phyloP scores from a whole-genome alignment of 2,329 filamentous ascomycete genomes.

The Neurospora sp. region DNA sequence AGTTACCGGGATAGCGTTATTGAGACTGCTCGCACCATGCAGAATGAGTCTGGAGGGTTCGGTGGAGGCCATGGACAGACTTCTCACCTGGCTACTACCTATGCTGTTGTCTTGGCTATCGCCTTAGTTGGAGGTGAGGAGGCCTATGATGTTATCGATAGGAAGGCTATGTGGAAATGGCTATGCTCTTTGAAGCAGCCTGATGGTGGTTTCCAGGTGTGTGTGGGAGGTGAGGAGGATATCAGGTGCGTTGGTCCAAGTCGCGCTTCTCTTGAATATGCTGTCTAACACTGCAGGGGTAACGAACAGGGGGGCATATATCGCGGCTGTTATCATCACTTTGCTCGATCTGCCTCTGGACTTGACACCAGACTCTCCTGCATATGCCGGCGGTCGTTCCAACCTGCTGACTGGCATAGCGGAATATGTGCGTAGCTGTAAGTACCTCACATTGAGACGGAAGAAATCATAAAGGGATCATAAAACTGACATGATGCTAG shows the following conservation, averaged over 20 bases:
- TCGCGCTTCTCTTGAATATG: neutral
- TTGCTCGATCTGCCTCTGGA: conserved; percentile 75
- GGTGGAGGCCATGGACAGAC: conserved; percentile 87
- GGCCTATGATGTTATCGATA: conserved; percentile 66
- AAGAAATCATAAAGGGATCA: neutral
- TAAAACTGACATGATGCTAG: conserved; percentile 20
- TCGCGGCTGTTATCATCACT: conserved; percentile 74
- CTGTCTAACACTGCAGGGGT: conserved; percentile 4
- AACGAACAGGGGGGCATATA: conserved; percentile 71
- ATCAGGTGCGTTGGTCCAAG: conserved; percentile 52
- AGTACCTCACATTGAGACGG: conserved; percentile 20
- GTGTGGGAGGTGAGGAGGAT: conserved; percentile 80
- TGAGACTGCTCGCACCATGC: conserved; percentile 67
- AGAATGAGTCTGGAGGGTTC: conserved; percentile 77
- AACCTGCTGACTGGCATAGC: conserved; percentile 62
- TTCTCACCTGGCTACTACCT: conserved; percentile 81
- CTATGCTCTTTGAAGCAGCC: conserved; percentile 76
- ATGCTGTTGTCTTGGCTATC: conserved; percentile 72
- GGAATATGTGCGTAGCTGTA: conserved; percentile 73
- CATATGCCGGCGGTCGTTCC: conserved; percentile 41
- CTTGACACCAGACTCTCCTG: conserved; percentile 63
- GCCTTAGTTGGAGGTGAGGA: conserved; percentile 67
- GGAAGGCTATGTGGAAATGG: conserved; percentile 83
- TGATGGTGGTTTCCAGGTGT: conserved; percentile 84
- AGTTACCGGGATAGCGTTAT: conserved; percentile 60